Percentiles rank a stretch among this genome's conserved stretches.
These are phyloP conservation scores for Microdochium bolleyi DNA, from an alignment of 2,329 filamentous ascomycete genomes.

Conservation along the genomic window DNA sequence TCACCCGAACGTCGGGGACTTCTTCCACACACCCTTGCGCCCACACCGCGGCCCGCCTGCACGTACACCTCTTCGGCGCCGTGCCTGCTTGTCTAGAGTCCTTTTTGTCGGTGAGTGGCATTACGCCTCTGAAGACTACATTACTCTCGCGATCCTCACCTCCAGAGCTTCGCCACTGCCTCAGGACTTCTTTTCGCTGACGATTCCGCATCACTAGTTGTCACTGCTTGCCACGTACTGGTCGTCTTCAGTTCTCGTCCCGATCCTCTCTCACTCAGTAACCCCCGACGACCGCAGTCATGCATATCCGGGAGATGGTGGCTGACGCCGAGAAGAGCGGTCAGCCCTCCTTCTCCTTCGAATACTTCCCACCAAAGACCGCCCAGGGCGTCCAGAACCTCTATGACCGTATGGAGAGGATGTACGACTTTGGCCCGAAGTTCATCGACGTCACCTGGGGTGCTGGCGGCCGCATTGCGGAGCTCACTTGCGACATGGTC, in stretches of 20 bases:
- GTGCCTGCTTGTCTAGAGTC: background rate
- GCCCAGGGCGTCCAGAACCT: constrained; percentile 97
- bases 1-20: no score
- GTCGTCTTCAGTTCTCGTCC: background rate
- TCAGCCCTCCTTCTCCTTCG: constrained; percentile 92
- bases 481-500: constrained; percentile 96
- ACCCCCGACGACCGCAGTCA: constrained; percentile 34
- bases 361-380: constrained; percentile 98
- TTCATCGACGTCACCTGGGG: constrained; percentile 99
- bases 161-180: background rate
- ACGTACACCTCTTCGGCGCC: no score
- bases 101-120: background rate
- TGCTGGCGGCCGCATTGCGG: constrained; percentile 82
- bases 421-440: constrained; percentile 87
- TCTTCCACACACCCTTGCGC: no score
- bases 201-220: background rate
- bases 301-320: constrained; percentile 96
- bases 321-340: constrained; percentile 69
- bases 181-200: no score
- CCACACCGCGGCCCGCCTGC: no score
- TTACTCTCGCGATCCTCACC: background rate
- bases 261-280: background rate
- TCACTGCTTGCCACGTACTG: no score
- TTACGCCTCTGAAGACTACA: no score
- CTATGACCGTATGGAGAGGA: constrained; percentile 98